A percentile compares a stretch with the other conserved stretches of the same genome.
Evolutionary conservation across 768 basidiomycete species (phyloP).

Genomic region (Amanita rubescens): DNA sequence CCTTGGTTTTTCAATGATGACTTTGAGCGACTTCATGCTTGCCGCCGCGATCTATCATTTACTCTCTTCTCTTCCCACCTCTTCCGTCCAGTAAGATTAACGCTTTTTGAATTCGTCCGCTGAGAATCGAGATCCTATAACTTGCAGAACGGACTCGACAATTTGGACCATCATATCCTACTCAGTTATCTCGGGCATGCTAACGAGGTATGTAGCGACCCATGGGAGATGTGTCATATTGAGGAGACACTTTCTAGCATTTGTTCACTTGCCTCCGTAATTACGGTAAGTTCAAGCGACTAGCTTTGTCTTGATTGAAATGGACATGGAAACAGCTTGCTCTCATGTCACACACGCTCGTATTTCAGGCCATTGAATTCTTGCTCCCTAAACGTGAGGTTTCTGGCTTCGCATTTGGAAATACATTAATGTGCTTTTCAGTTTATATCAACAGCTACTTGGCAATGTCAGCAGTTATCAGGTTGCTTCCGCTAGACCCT

Average conservation of each 20-base stretch:
- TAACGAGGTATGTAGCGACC: conserved; percentile 12
- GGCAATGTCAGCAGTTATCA: neutral
- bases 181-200: conserved; percentile 14
- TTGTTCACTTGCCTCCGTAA: neutral
- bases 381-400: conserved; percentile 16
- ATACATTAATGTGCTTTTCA: neutral
- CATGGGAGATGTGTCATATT: neutral
- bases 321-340: conserved; percentile 6
- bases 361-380: conserved; percentile 15
- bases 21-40: neutral
- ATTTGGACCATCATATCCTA: conserved; percentile 15
- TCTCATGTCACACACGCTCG: conserved; percentile 12
- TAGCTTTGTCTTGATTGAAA: neutral
- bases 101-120: neutral
- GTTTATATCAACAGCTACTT: neutral
- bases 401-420: neutral
- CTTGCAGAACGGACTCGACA: conserved; percentile 13
- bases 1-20: neutral
- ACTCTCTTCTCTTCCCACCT: neutral
- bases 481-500: too few species aligned
- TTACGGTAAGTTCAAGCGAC: neutral
- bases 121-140: too few species aligned
- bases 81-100: neutral
- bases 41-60: neutral
- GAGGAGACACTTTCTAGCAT: neutral